Percentiles rank a stretch among this genome's conserved stretches.
Evolutionary conservation across 2,329 filamentous ascomycete genomes (phyloP).

Genomic region (Exophiala bonariae): DNA sequence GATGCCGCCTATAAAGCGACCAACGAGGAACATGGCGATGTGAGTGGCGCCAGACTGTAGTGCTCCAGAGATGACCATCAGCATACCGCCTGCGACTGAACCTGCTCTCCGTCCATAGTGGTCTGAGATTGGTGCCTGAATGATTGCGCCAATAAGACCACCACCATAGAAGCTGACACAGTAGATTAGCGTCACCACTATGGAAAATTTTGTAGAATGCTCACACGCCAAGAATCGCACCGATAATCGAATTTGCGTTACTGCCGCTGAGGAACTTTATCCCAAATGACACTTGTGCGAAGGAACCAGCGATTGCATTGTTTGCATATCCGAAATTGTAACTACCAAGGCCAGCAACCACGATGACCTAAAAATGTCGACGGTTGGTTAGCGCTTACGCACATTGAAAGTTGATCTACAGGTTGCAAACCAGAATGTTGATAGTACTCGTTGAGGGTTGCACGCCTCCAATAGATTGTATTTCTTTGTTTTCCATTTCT

Average conservation of each 20-base stretch:
- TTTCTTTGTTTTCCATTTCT: no score
- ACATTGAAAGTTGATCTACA: no score
- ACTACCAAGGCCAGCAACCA: slow-evolving; percentile 29
- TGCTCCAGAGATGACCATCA: slow-evolving; percentile 16
- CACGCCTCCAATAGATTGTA: no score
- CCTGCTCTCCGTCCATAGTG: slow-evolving; percentile 16
- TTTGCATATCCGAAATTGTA: slow-evolving; percentile 33
- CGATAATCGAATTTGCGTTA: slow-evolving; percentile 21
- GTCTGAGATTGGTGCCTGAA: slow-evolving; percentile 14
- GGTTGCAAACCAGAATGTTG: no score
- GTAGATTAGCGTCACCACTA: slow-evolving; percentile 15
- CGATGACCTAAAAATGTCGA: slow-evolving; percentile 12
- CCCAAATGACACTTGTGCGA: slow-evolving; percentile 32
- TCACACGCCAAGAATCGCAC: slow-evolving; percentile 26
- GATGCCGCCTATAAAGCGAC: slow-evolving; percentile 18
- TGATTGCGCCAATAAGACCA: slow-evolving; percentile 16
- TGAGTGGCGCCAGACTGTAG: slow-evolving; percentile 20
- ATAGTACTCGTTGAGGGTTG: no score
- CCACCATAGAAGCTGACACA: slow-evolving; percentile 24
- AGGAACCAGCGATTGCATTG: slow-evolving; percentile 32
- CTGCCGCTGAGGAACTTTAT: slow-evolving; percentile 26
- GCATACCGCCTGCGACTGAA: slow-evolving; percentile 12
- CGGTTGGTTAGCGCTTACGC: no score
- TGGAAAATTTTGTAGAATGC: background rate
- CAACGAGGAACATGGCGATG: slow-evolving; percentile 25